Evolutionary conservation across 2,329 filamentous ascomycete species (phyloP), one percentile per base, ranked within the genome.

Genomic region (Colletotrichum sp.): DNA sequence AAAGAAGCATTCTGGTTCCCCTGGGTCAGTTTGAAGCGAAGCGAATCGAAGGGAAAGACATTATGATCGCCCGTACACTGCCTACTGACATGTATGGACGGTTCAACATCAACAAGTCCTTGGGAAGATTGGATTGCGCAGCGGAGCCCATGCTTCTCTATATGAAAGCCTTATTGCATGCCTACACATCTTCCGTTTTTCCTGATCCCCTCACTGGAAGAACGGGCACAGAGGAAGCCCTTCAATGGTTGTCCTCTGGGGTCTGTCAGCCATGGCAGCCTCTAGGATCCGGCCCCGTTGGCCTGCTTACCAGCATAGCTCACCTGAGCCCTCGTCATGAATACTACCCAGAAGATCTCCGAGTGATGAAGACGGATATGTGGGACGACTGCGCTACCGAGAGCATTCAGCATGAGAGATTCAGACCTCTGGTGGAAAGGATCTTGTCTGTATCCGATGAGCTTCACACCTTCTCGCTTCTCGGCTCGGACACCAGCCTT

Each of bases 161-260:
- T 71, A 84, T 84, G 2, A 93, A 92, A 78, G 92, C 91, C 0
- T 81, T 88, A 6, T 81, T 92, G 1, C 93, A 95, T 79, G 93
- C 92, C 0, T 82, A 88, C 6, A 94, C 93, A 0, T 92, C 92
- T 0, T 90, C 89, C 36, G 79, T 88, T 0, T 44, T 94, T 0
- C 88, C 90, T 0, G 93, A 94, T 79, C 82, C 85, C 0, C 84
- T 94, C 0, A 94, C 92, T 0, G 83, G 87, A 0, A 85, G 88
- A 0, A 94, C 91, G 0, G 93, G 93, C 0, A 89, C 87, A 0
- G 92, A 94, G 79, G 92, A 93, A 80, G 88, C 91, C 0, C 75
- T 92, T 0, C 81, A 86, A 3, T 87, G 85, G 32, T 82, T 94
- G 0, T 79, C 81, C 4, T 90, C 90, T 0, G 90, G 88, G 0